A percentile compares a stretch with the other conserved stretches of the same genome.
Evolutionary conservation across 371 early-diverging fungal species (phyloP).

Genomic region (Coemansia sp.): DNA sequence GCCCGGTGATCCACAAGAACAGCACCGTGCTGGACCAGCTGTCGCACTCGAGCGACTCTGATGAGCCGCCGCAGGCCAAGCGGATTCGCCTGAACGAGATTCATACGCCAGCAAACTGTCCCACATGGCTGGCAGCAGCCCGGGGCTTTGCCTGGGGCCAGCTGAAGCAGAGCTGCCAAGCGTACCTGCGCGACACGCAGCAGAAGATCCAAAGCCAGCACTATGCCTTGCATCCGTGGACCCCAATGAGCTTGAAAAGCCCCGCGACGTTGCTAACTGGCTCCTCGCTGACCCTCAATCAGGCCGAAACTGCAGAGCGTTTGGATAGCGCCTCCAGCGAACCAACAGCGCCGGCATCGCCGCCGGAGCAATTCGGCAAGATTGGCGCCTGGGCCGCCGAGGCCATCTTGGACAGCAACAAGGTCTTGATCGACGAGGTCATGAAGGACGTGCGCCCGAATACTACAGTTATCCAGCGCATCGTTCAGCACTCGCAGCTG

Average conservation of each 20-base stretch:
- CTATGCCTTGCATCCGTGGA: constrained; percentile 26
- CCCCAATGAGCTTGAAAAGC: not conserved
- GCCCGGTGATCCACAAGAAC: not conserved
- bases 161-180: constrained; percentile 32
- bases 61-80: not conserved
- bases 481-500: constrained; percentile 34
- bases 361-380: not conserved
- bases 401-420: constrained; percentile 11
- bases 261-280: no score
- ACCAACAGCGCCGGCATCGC: not conserved
- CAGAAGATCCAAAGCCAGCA: constrained; percentile 28
- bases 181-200: constrained; percentile 30
- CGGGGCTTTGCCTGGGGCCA: constrained; percentile 40
- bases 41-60: not conserved
- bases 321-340: no score
- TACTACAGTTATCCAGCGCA: constrained; percentile 35
- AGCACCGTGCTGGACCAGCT: no score
- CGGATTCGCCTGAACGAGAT: not conserved
- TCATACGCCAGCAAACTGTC: constrained; percentile 13
- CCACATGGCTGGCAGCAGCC: constrained; percentile 36
- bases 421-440: constrained; percentile 9
- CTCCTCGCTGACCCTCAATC: no score
- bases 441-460: constrained; percentile 7
- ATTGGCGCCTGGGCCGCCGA: not conserved
- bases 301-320: no score